Evolutionary conservation across 2,329 filamentous ascomycete species (phyloP).

Genomic region (Pseudogymnoascus sp.): DNA sequence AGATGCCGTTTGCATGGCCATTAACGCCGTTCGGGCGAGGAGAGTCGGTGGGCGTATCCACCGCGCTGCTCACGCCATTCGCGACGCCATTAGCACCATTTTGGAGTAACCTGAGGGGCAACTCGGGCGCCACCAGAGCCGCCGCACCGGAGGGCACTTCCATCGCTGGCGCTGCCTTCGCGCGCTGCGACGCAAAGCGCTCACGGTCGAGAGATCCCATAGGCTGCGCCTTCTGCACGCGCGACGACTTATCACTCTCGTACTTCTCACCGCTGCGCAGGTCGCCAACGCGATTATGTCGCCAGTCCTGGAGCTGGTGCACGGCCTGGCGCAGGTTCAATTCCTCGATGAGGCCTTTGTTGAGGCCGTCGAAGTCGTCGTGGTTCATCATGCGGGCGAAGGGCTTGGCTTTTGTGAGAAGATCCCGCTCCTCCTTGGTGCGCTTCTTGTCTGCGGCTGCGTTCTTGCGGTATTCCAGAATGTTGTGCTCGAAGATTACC

Average conservation of each 20-base stretch:
- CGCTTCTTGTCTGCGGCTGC: slow-evolving; percentile 84
- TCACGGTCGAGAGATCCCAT: slow-evolving; percentile 81
- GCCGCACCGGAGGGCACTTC: slow-evolving; percentile 70
- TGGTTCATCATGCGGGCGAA: slow-evolving; percentile 96
- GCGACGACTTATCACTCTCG: slow-evolving; percentile 74
- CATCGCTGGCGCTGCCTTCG: slow-evolving; percentile 50
- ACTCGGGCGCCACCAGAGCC: slow-evolving; percentile 67
- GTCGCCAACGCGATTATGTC: slow-evolving; percentile 73
- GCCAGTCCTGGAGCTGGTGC: slow-evolving; percentile 86
- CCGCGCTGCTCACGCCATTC: neutral
- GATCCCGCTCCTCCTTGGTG: slow-evolving; percentile 87
- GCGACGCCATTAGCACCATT: slow-evolving; percentile 15
- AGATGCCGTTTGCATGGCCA: slow-evolving; percentile 35
- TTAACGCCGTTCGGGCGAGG: slow-evolving; percentile 44
- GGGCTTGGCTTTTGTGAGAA: slow-evolving; percentile 88
- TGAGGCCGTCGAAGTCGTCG: slow-evolving; percentile 79
- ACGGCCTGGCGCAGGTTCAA: slow-evolving; percentile 87
- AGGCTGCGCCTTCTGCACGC: slow-evolving; percentile 61
- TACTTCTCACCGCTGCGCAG: slow-evolving; percentile 84
- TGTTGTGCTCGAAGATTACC: slow-evolving; percentile 88
- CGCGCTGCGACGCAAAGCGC: slow-evolving; percentile 61
- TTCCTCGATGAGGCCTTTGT: slow-evolving; percentile 79
- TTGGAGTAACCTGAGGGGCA: slow-evolving; percentile 52
- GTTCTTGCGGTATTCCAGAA: slow-evolving; percentile 91
- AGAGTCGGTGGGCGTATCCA: slow-evolving; percentile 23